phyloP scores from a whole-genome alignment of 2,329 filamentous ascomycete genomes.

The Botrytis pseudocinerea region DNA sequence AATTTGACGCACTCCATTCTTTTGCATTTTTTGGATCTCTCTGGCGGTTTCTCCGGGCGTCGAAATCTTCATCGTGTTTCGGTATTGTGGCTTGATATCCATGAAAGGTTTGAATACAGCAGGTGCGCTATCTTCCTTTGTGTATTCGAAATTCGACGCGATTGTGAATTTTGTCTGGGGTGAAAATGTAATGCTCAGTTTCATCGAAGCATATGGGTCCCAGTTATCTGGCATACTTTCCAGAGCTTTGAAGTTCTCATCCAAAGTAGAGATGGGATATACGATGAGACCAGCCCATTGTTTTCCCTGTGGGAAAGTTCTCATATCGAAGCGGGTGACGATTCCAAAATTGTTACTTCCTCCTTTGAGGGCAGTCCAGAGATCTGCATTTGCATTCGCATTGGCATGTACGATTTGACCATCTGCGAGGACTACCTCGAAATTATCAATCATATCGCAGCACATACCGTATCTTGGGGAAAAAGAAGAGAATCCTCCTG shows the following conservation, averaged over 20 bases:
- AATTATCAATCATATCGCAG: slow-evolving; percentile 1
- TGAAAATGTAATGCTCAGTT: neutral
- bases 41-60: neutral
- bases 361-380: slow-evolving; percentile 56
- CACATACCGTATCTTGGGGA: neutral
- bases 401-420: slow-evolving; percentile 50
- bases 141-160: slow-evolving; percentile 6
- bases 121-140: neutral
- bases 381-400: slow-evolving; percentile 46
- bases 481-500: slow-evolving; percentile 19
- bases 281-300: slow-evolving; percentile 26
- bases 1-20: neutral
- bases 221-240: neutral
- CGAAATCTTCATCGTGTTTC: slow-evolving; percentile 9
- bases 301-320: slow-evolving; percentile 39
- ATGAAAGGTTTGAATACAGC: slow-evolving; percentile 8
- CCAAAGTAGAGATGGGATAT: neutral
- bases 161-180: neutral
- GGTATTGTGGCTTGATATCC: neutral
- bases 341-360: slow-evolving; percentile 49
- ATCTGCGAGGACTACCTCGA: slow-evolving; percentile 45
- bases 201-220: slow-evolving; percentile 7
- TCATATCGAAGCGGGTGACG: slow-evolving; percentile 49
- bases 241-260: neutral
- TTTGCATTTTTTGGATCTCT: neutral